Evolutionary conservation across 768 basidiomycete genomes (phyloP).

Genomic region (Naematelia encephala): DNA sequence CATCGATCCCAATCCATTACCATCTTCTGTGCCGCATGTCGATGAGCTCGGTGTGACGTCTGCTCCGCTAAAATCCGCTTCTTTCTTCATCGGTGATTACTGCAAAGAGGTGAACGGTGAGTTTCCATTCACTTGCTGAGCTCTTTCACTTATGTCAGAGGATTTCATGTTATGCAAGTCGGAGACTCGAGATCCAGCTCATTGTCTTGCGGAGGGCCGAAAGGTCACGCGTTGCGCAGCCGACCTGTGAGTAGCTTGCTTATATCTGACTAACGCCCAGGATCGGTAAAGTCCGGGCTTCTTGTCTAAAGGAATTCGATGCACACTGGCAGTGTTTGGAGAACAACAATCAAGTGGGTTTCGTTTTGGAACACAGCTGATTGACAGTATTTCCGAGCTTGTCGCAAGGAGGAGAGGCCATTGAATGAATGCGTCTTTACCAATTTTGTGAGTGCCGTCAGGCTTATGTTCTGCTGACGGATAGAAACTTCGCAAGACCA

Average conservation of each 20-base stretch:
- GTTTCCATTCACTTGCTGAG: conserved; percentile 35
- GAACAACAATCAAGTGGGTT: conserved; percentile 81
- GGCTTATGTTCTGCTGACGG: not conserved
- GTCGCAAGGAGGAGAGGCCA: conserved; percentile 79
- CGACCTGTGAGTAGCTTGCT: conserved; percentile 66
- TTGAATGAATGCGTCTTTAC: conserved; percentile 95
- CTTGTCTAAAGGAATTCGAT: conserved; percentile 81
- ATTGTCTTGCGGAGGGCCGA: conserved; percentile 92
- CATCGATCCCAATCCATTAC: conserved; percentile 52
- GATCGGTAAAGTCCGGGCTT: conserved; percentile 87
- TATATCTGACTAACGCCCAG: conserved; percentile 53
- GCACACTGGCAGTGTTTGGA: conserved; percentile 94
- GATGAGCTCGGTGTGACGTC: conserved; percentile 84
- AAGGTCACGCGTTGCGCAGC: conserved; percentile 92
- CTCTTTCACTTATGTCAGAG: conserved; percentile 55
- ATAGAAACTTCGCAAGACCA: conserved; percentile 84
- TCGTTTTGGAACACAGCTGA: not conserved
- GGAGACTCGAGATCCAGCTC: conserved; percentile 81
- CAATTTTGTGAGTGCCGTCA: conserved; percentile 69
- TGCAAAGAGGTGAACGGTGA: conserved; percentile 96
- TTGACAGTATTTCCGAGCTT: conserved; percentile 75
- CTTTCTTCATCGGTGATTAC: conserved; percentile 92
- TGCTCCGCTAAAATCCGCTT: conserved; percentile 90
- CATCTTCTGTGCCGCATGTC: conserved; percentile 64
- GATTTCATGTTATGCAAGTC: conserved; percentile 98